Base-by-base conservation (phyloP, 352 stramenopile species). In the Pythium coloratum region DNA sequence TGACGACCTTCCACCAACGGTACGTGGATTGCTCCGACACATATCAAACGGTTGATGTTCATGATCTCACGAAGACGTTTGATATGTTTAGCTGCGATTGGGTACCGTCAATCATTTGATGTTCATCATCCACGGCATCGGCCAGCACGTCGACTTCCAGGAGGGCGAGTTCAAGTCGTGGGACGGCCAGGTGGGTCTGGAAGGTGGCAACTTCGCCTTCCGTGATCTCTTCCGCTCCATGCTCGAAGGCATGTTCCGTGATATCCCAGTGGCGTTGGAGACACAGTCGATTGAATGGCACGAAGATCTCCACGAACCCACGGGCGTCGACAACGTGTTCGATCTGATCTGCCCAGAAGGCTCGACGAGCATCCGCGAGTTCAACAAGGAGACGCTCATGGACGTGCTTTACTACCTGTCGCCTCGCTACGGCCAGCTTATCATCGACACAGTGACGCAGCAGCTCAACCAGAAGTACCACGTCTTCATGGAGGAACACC, bases 331-430 rank as follows among this genome's bases (percentile, higher is more conserved):
- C 66, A 87, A 77, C 18, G 81, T 94, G 66, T 98, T 89, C 47
- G 88, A 95, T 55, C 57, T 93, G 5, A 95, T 95, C 55, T 88
- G 79, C 13, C 86, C 88, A 0, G 88, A 95, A 72, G 88, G 88
- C 55, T 77, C 82, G 1, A 78, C 83, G 44, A 94, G 88, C 40
- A 92, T 98, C 69, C 81, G 93, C 44, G 81, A 96, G 33, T 98
- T 98, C 68, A 96, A 90, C 67, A 98, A 98, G 67, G 92, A 97
- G 71, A 97, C 93, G 0, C 77, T 98, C 34, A 96, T 98, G 87
- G 93, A 98, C 59, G 85, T 97, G n/a, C 69, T 98, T 4, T 98
- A 97, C 55, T 98, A 97, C 74, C 76, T 98, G 68, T 96, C 86
- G 18, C 89, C 91, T 38, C 77, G 87, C 3, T 97, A 97, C 68